Percentiles rank a stretch among this genome's conserved stretches.
Evolutionary conservation across 805 yeast species (phyloP).

Genomic region (Yamadazyma laniorum): DNA sequence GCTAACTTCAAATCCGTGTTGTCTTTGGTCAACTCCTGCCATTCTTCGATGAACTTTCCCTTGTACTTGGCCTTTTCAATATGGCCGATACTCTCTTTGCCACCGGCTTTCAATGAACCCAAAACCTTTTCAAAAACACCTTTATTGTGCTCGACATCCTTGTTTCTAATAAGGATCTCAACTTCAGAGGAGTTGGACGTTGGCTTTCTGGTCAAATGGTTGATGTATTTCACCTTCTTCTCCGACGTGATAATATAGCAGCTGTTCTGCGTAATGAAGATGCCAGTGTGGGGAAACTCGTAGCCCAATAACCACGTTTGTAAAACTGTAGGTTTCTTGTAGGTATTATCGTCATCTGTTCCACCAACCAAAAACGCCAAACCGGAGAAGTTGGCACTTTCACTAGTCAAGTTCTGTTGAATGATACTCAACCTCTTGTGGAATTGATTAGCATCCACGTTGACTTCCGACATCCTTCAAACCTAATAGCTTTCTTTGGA

Average conservation of each 20-base stretch:
- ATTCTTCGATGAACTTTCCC: slow-evolving; percentile 83
- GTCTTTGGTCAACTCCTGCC: slow-evolving; percentile 48
- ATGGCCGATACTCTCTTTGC: slow-evolving; percentile 51
- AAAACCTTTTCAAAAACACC: slow-evolving; percentile 60
- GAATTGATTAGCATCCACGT: slow-evolving; percentile 52
- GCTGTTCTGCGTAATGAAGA: slow-evolving; percentile 60
- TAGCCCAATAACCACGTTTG: slow-evolving; percentile 93
- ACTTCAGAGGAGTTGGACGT: slow-evolving; percentile 40
- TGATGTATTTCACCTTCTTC: slow-evolving; percentile 80
- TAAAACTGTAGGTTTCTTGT: slow-evolving; percentile 79
- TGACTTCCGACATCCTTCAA: slow-evolving; percentile 53
- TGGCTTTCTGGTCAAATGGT: slow-evolving; percentile 49
- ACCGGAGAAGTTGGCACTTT: slow-evolving; percentile 22
- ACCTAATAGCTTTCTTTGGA: too few relatives aligned
- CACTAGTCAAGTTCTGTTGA: slow-evolving; percentile 32
- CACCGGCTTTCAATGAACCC: slow-evolving; percentile 40
- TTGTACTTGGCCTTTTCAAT: slow-evolving; percentile 72
- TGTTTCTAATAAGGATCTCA: slow-evolving; percentile 70
- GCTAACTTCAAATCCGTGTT: slow-evolving; percentile 36
- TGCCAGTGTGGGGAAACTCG: slow-evolving; percentile 90
- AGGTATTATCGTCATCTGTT: slow-evolving; percentile 83
- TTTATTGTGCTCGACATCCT: slow-evolving; percentile 76
- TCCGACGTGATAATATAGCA: slow-evolving; percentile 71
- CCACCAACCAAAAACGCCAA: slow-evolving; percentile 75
- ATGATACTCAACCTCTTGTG: slow-evolving; percentile 48